phyloP scores from a whole-genome alignment of 768 basidiomycete genomes.

The Dioszegia hungarica region DNA sequence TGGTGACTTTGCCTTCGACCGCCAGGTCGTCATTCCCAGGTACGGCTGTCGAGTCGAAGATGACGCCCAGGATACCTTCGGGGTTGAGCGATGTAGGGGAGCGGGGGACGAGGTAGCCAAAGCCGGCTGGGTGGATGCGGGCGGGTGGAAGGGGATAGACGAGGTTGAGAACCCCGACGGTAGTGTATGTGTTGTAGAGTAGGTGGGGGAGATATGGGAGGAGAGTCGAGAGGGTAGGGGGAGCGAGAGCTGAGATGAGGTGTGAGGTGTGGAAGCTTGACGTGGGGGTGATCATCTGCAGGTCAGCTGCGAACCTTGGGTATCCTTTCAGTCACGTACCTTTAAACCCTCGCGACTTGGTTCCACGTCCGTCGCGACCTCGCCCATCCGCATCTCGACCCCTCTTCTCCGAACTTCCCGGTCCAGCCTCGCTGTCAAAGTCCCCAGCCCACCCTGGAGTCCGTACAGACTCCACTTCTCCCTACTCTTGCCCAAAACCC shows the following conservation, averaged over 20 bases:
- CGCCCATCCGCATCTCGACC: constrained; percentile 57
- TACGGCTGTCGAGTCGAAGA: constrained; percentile 82
- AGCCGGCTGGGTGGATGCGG: constrained; percentile 72
- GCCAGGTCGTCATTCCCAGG: constrained; percentile 57
- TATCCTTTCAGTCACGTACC: no score
- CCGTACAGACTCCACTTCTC: constrained; percentile 79
- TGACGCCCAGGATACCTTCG: constrained; percentile 61
- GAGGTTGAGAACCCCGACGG: constrained; percentile 83
- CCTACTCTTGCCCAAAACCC: constrained; percentile 64
- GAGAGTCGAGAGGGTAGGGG: constrained; percentile 57
- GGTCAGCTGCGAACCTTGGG: background rate
- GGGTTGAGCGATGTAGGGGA: constrained; percentile 26
- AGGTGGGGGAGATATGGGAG: constrained; percentile 60
- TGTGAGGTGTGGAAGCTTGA: constrained; percentile 49
- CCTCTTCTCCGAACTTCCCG: constrained; percentile 55
- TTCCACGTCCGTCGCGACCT: constrained; percentile 20
- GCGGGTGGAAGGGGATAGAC: constrained; percentile 60
- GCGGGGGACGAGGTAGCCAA: constrained; percentile 90
- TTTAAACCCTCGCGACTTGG: background rate
- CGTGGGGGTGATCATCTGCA: constrained; percentile 9
- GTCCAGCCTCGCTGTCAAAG: constrained; percentile 60
- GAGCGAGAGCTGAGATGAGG: constrained; percentile 69
- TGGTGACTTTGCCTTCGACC: constrained; percentile 54
- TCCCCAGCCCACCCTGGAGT: constrained; percentile 69
- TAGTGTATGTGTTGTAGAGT: constrained; percentile 64